Conservation (phyloP, 371 early-diverging fungal genomes). For the Mortierella sp. region DNA sequence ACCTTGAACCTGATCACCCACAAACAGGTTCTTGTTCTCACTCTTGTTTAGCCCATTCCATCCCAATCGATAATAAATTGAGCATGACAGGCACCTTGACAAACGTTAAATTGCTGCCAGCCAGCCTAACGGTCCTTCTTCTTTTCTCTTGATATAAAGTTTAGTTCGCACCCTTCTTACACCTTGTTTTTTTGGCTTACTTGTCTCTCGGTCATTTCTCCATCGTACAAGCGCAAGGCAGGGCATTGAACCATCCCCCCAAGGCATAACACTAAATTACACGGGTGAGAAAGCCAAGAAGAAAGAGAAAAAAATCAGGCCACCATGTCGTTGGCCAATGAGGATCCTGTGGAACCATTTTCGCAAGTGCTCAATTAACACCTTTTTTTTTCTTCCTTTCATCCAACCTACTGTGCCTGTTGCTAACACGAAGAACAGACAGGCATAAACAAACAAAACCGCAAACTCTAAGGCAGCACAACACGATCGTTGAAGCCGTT, state of each 20-base stretch:
- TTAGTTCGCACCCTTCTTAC: not conserved
- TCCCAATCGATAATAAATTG: conserved; percentile 2
- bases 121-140: not conserved
- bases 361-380: not conserved
- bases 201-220: not conserved
- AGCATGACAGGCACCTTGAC: not conserved
- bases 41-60: not conserved
- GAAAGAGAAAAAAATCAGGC: not conserved
- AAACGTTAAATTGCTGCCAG: not conserved
- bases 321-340: conserved; percentile 11
- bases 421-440: no score
- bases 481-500: not conserved
- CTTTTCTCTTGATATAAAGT: not conserved
- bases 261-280: not conserved
- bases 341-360: conserved; percentile 5
- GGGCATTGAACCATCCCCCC: no score
- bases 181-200: not conserved
- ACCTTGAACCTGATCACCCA: not conserved
- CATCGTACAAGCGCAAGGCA: not conserved
- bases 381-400: not conserved
- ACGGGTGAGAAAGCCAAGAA: not conserved
- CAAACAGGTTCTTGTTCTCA: not conserved
- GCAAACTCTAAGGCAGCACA: not conserved
- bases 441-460: not conserved
- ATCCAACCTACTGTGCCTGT: no score